Evolutionary conservation across 2,329 filamentous ascomycete genomes (phyloP).

Genomic region (Aureobasidium leucospermi): DNA sequence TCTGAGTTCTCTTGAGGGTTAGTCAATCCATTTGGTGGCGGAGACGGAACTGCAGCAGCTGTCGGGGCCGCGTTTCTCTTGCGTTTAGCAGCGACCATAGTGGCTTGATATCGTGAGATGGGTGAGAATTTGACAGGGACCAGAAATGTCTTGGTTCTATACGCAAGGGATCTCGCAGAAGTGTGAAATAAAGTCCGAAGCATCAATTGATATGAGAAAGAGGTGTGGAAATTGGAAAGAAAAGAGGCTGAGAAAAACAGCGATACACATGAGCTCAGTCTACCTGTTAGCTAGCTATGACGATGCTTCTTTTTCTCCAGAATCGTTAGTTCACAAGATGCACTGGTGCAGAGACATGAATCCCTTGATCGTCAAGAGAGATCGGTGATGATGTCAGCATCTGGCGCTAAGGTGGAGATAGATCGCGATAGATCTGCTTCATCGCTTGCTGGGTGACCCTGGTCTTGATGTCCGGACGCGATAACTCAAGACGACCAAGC

Average conservation of each 20-base stretch:
- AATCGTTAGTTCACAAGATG: slow-evolving; percentile 2
- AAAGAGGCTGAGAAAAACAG: neutral
- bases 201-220: neutral
- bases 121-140: neutral
- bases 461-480: neutral
- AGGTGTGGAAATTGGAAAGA: neutral
- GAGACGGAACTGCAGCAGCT: neutral
- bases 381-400: slow-evolving; percentile 10
- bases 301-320: neutral
- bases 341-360: neutral
- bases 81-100: slow-evolving; percentile 1
- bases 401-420: neutral
- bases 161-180: slow-evolving; percentile 9
- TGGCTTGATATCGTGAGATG: neutral
- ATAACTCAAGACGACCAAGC: too few species aligned
- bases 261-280: neutral
- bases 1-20: slow-evolving; percentile 33
- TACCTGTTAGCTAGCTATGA: slow-evolving; percentile 3
- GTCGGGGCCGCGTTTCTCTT: slow-evolving; percentile 1
- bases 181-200: slow-evolving; percentile 1
- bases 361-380: neutral
- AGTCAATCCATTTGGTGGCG: slow-evolving; percentile 7
- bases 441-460: neutral
- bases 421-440: neutral
- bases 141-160: neutral